A percentile compares a stretch with the other conserved stretches of the same genome.
Evolutionary conservation across 2,329 filamentous ascomycete species (phyloP).

Genomic region (Alternaria dauci): DNA sequence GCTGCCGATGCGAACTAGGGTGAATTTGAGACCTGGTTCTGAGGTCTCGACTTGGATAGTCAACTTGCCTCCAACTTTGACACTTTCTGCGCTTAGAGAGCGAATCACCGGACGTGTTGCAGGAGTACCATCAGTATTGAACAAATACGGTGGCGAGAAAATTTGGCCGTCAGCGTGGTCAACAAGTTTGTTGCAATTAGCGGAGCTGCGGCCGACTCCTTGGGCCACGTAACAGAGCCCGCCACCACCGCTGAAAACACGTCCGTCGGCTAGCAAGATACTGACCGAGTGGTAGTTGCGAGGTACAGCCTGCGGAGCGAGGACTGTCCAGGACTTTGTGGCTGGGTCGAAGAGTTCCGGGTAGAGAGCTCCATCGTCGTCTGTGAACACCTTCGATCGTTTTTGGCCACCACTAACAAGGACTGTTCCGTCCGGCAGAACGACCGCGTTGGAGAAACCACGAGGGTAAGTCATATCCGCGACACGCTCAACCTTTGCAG

Average conservation of each 20-base stretch:
- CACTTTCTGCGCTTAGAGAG: constrained; percentile 19
- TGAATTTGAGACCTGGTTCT: constrained; percentile 19
- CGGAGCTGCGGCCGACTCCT: constrained; percentile 26
- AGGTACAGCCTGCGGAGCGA: constrained; percentile 34
- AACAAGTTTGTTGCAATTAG: constrained; percentile 39
- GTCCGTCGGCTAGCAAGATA: constrained; percentile 35
- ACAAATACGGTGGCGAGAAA: constrained; percentile 41
- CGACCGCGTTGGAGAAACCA: constrained; percentile 35
- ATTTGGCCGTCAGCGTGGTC: constrained; percentile 40
- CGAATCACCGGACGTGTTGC: constrained; percentile 31
- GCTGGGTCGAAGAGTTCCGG: constrained; percentile 38
- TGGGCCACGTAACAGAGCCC: constrained; percentile 33
- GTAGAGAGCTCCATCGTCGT: constrained; percentile 30
- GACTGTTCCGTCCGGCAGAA: constrained; percentile 39
- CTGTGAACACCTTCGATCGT: constrained; percentile 35
- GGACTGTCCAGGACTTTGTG: constrained; percentile 32
- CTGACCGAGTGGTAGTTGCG: constrained; percentile 39
- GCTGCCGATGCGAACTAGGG: constrained; percentile 35
- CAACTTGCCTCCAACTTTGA: constrained; percentile 31
- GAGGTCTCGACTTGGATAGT: constrained; percentile 19
- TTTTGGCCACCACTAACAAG: constrained; percentile 39
- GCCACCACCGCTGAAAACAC: constrained; percentile 38
- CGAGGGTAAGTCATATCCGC: constrained; percentile 36
- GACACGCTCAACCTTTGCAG: constrained; percentile 33
- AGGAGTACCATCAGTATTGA: constrained; percentile 32